Evolutionary conservation across 768 basidiomycete genomes (phyloP).

Genomic region (Collybia sordida): DNA sequence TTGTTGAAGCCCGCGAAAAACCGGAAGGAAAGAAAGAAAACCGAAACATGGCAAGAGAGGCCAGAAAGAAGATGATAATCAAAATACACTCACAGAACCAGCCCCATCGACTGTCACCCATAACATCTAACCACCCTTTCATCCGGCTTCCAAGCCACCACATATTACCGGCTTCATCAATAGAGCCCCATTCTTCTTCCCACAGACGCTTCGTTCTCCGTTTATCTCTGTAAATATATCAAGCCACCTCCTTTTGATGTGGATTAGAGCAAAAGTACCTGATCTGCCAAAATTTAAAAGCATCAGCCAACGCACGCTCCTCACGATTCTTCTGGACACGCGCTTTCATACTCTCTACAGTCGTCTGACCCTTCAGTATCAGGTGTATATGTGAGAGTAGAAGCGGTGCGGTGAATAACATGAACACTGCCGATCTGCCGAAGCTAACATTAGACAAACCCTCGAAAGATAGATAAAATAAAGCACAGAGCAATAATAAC

Average conservation of each 20-base stretch:
- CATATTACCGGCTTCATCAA: conserved; percentile 75
- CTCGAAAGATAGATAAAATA: neutral
- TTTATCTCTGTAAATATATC: conserved; percentile 42
- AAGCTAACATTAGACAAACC: neutral
- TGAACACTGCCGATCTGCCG: conserved; percentile 66
- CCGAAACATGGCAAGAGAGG: neutral
- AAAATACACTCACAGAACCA: conserved; percentile 74
- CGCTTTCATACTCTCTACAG: conserved; percentile 72
- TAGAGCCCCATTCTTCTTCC: conserved; percentile 81
- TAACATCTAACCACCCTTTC: conserved; percentile 76
- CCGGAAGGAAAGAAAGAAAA: neutral
- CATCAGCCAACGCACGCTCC: conserved; percentile 41
- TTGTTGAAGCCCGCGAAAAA: neutral
- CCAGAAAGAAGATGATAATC: conserved; percentile 3
- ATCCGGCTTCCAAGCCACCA: conserved; percentile 76
- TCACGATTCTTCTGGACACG: conserved; percentile 69
- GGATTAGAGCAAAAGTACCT: conserved; percentile 31
- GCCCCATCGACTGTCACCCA: conserved; percentile 66
- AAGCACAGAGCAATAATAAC: conserved; percentile 75
- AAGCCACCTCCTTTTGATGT: neutral
- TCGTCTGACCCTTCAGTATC: conserved; percentile 66
- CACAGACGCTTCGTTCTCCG: conserved; percentile 47
- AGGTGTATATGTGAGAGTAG: conserved; percentile 58
- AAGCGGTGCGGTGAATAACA: conserved; percentile 65
- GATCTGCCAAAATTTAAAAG: conserved; percentile 54